Conservation (phyloP, 2,329 filamentous ascomycete genomes). For the Cladosporium austrohemisphaericum region DNA sequence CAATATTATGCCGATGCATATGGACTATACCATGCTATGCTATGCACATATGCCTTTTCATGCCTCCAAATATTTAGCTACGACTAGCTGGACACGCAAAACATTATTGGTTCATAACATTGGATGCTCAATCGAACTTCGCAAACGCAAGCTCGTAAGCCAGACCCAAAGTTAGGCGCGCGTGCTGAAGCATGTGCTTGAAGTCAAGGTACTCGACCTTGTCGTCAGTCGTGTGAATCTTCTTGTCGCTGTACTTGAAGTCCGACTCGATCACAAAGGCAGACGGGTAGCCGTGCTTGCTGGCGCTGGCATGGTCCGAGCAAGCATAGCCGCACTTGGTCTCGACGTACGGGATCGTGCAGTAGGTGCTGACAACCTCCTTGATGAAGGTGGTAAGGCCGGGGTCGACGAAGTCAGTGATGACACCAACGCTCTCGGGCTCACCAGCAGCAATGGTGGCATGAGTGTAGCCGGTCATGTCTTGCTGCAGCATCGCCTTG, state of each 20-base stretch:
- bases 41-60: neutral
- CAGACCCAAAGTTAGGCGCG: conserved; percentile 75
- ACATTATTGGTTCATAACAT: no score
- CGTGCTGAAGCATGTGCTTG: conserved; percentile 89
- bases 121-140: conserved; percentile 51
- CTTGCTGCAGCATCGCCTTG: conserved; percentile 95
- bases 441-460: conserved; percentile 77
- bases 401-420: conserved; percentile 84
- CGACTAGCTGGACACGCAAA: no score
- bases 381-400: conserved; percentile 87
- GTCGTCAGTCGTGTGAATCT: conserved; percentile 69
- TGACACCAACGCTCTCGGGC: conserved; percentile 83
- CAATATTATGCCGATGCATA: no score
- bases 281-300: conserved; percentile 69
- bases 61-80: no score
- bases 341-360: conserved; percentile 78
- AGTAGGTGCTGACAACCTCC: conserved; percentile 80
- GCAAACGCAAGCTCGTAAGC: conserved; percentile 81
- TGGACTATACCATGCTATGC: no score
- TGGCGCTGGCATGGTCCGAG: conserved; percentile 69
- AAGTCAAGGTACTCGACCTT: conserved; percentile 71
- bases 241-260: conserved; percentile 61
- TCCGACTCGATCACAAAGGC: conserved; percentile 74
- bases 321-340: conserved; percentile 88
- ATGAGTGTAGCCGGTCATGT: conserved; percentile 91